These are phyloP conservation scores for Piloderma croceum DNA, from an alignment of 768 basidiomycete genomes.

Conservation along the genomic window DNA sequence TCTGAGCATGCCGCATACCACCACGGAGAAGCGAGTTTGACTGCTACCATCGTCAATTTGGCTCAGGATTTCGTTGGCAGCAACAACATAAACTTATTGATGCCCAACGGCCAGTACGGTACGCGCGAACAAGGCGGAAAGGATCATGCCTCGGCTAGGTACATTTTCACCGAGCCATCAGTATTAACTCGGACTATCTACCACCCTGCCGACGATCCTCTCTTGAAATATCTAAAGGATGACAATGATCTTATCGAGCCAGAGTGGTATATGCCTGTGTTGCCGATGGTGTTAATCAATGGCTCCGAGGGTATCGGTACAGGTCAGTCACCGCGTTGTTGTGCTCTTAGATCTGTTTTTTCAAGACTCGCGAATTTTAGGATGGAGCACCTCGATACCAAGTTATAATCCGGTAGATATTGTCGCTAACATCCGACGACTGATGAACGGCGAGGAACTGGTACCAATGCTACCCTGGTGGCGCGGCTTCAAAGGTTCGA, in stretches of 20 bases:
- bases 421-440: conserved; percentile 75
- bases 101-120: conserved; percentile 92
- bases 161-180: conserved; percentile 83
- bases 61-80: conserved; percentile 94
- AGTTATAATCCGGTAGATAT: conserved; percentile 91
- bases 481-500: conserved; percentile 88
- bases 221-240: conserved; percentile 81
- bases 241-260: conserved; percentile 87
- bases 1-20: conserved; percentile 93
- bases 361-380: conserved; percentile 30
- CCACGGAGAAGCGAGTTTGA: conserved; percentile 88
- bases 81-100: conserved; percentile 88
- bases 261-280: conserved; percentile 86
- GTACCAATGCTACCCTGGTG: conserved; percentile 94
- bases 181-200: conserved; percentile 72
- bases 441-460: conserved; percentile 82
- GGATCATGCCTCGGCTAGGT: conserved; percentile 94
- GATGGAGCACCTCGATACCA: conserved; percentile 93
- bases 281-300: conserved; percentile 88
- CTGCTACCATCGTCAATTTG: conserved; percentile 84
- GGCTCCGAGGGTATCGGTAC: conserved; percentile 98
- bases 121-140: conserved; percentile 92
- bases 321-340: conserved; percentile 40
- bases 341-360: background rate
- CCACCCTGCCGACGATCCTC: conserved; percentile 76